Percentiles rank a stretch among this genome's conserved stretches.
Evolutionary conservation across 2,329 filamentous ascomycete genomes (phyloP).

Genomic region (Orbilia oligospora): DNA sequence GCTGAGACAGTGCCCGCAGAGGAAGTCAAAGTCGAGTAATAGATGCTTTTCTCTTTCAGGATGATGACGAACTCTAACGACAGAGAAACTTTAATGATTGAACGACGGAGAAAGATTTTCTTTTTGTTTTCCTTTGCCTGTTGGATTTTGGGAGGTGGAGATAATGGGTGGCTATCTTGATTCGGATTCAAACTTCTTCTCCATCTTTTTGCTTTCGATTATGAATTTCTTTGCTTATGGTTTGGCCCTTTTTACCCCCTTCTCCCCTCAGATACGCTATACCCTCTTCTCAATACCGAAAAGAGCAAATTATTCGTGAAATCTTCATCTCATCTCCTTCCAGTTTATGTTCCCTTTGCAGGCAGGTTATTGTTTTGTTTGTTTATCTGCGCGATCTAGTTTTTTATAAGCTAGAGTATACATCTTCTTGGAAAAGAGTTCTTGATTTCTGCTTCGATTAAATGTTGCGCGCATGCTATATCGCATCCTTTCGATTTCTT

Average conservation of each 20-base stretch:
- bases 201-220: background rate
- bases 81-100: constrained; percentile 22
- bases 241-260: background rate
- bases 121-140: constrained; percentile 4
- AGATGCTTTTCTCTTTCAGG: background rate
- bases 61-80: constrained; percentile 22
- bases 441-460: background rate
- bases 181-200: background rate
- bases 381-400: constrained; percentile 8
- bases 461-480: background rate
- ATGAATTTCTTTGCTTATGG: constrained; percentile 27
- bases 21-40: constrained; percentile 1
- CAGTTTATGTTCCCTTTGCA: constrained; percentile 6
- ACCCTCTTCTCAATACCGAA: background rate
- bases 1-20: background rate
- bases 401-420: constrained; percentile 19
- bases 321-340: background rate
- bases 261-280: background rate
- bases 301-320: background rate
- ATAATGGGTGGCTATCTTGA: constrained; percentile 28
- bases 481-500: background rate
- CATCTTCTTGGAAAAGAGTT: constrained; percentile 2
- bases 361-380: background rate
- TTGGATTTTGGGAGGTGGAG: constrained; percentile 15
- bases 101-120: constrained; percentile 9